Conservation (phyloP, 2,329 filamentous ascomycete species). For the Cercospora nicotianae region DNA sequence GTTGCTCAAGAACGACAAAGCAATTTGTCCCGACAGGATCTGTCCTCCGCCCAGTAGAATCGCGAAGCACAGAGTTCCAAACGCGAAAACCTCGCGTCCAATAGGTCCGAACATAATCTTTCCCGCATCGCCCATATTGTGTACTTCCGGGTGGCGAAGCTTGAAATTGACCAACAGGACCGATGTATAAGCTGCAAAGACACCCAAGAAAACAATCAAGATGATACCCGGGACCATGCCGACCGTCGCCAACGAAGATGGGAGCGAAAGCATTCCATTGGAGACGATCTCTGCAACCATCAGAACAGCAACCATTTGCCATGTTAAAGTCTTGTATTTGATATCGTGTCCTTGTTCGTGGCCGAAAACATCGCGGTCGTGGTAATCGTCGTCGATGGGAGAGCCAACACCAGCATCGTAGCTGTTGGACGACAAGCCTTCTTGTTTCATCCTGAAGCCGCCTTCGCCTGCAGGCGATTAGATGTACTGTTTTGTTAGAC, state of each 20-base stretch:
- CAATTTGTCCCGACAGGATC: constrained; percentile 54
- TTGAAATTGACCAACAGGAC: constrained; percentile 52
- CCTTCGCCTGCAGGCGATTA: neutral
- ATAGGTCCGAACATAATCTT: constrained; percentile 36
- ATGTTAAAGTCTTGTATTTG: constrained; percentile 18
- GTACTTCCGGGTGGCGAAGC: constrained; percentile 39
- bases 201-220: constrained; percentile 52
- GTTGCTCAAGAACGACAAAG: constrained; percentile 49
- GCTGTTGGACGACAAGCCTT: constrained; percentile 1
- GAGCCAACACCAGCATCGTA: constrained; percentile 10
- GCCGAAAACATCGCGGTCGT: constrained; percentile 17
- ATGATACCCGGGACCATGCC: constrained; percentile 54
- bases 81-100: constrained; percentile 30
- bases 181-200: constrained; percentile 53
- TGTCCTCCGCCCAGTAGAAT: constrained; percentile 54
- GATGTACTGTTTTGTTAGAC: neutral
- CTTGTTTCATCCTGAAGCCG: constrained; percentile 1
- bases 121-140: constrained; percentile 42
- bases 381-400: constrained; percentile 9
- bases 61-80: constrained; percentile 55
- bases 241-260: constrained; percentile 54
- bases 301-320: constrained; percentile 20
- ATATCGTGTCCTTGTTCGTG: constrained; percentile 16
- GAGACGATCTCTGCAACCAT: constrained; percentile 23
- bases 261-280: constrained; percentile 54